These are phyloP conservation scores for Hypoxylon sp. DNA, from an alignment of 2,329 filamentous ascomycete species.

Conservation along the genomic window DNA sequence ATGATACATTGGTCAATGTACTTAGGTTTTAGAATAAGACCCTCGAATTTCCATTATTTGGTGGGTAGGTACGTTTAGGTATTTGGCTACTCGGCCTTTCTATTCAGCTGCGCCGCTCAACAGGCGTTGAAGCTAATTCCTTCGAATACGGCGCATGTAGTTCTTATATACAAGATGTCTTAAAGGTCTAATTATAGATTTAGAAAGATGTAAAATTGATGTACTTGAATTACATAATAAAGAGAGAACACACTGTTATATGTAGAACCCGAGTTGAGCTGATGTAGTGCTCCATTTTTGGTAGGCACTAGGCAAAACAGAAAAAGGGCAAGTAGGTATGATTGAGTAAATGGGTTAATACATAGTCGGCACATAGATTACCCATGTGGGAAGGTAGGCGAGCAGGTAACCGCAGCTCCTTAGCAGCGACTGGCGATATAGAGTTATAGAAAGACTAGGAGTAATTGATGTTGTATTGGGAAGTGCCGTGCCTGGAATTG, in stretches of 20 bases:
- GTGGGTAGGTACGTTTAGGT: not conserved
- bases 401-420: too few relatives aligned
- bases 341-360: too few relatives aligned
- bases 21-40: constrained; percentile 9
- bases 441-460: too few relatives aligned
- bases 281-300: too few relatives aligned
- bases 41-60: constrained; percentile 4
- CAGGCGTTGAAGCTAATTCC: constrained; percentile 5
- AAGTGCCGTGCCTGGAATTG: not conserved
- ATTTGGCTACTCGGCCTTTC: not conserved
- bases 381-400: too few relatives aligned
- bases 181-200: not conserved
- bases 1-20: not conserved
- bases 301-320: too few relatives aligned
- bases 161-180: not conserved
- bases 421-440: too few relatives aligned
- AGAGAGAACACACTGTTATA: not conserved
- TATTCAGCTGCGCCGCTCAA: not conserved
- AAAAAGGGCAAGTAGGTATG: too few relatives aligned
- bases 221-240: not conserved
- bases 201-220: not conserved
- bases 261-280: too few relatives aligned
- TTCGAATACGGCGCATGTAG: not conserved
- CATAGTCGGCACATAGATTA: too few relatives aligned
- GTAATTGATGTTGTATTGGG: too few relatives aligned